phyloP scores from a whole-genome alignment of 768 basidiomycete genomes.

The Termitomyces titanicus region DNA sequence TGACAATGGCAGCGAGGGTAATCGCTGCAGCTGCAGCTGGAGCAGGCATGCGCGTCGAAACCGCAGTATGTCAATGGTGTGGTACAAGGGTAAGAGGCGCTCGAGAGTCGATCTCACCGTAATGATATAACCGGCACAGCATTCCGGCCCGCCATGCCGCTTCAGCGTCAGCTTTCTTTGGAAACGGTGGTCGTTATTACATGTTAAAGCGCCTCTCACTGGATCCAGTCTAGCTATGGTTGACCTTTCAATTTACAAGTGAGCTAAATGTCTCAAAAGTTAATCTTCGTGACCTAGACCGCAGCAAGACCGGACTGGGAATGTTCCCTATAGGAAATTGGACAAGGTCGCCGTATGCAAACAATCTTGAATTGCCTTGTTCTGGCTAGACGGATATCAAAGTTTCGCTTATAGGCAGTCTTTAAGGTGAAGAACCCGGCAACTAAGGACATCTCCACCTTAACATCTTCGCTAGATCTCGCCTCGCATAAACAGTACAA shows the following conservation, averaged over 20 bases:
- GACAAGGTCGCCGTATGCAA: too few relatives aligned
- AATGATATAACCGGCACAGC: slow-evolving; percentile 5
- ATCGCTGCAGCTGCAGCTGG: slow-evolving; percentile 18
- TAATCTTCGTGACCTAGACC: too few relatives aligned
- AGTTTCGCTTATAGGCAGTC: neutral
- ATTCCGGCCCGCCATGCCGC: neutral
- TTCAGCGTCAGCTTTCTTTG: too few relatives aligned
- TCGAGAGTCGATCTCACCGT: neutral
- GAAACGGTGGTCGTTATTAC: too few relatives aligned
- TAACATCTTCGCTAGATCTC: neutral
- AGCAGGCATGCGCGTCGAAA: slow-evolving; percentile 13
- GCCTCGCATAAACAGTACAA: neutral
- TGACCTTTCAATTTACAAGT: too few relatives aligned
- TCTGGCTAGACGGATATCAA: neutral
- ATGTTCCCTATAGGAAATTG: too few relatives aligned
- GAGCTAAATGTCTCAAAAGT: too few relatives aligned
- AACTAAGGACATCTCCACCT: neutral
- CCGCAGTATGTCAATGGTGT: slow-evolving; percentile 4
- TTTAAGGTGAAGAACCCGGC: neutral
- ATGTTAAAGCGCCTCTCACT: too few relatives aligned
- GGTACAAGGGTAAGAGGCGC: slow-evolving; percentile 5
- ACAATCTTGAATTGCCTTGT: neutral
- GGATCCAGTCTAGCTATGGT: too few relatives aligned
- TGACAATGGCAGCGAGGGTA: slow-evolving; percentile 12
- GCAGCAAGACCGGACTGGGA: too few relatives aligned